A percentile compares a stretch with the other conserved stretches of the same genome.
Conservation (phyloP, 148 eudicot genomes). For the Euryodendron excelsum region DNA sequence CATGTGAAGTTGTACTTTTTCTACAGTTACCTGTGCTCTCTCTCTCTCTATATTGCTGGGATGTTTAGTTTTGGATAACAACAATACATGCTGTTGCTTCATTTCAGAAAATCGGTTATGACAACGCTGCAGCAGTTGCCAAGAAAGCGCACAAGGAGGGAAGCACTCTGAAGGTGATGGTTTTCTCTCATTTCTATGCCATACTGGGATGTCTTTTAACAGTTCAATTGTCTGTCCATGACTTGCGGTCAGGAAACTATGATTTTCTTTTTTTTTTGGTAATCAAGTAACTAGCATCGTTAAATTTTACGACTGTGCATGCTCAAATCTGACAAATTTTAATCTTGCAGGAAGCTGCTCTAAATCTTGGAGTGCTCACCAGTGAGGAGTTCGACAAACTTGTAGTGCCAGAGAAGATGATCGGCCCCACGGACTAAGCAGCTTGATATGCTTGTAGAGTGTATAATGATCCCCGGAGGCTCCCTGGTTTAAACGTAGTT, state of each 20-base stretch:
- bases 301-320: background rate
- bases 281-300: no score
- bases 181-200: background rate
- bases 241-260: background rate
- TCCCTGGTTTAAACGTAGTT: background rate
- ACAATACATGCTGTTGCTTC: conserved; percentile 13
- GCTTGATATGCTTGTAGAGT: background rate
- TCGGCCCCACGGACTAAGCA: conserved; percentile 72
- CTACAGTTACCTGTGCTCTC: background rate
- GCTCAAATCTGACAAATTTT: background rate
- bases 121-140: conserved; percentile 94
- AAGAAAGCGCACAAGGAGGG: conserved; percentile 98
- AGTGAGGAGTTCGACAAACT: conserved; percentile 78
- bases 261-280: no score
- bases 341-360: conserved; percentile 77
- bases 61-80: conserved; percentile 5
- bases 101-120: conserved; percentile 89
- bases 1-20: background rate
- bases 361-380: conserved; percentile 76
- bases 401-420: conserved; percentile 93
- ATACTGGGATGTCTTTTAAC: background rate
- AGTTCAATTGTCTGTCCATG: background rate
- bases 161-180: conserved; percentile 66
- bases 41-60: no score
- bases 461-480: background rate